Conservation (phyloP, 202 grass and related monocot genomes). For the Bolboschoenoplectus hybrid region DNA sequence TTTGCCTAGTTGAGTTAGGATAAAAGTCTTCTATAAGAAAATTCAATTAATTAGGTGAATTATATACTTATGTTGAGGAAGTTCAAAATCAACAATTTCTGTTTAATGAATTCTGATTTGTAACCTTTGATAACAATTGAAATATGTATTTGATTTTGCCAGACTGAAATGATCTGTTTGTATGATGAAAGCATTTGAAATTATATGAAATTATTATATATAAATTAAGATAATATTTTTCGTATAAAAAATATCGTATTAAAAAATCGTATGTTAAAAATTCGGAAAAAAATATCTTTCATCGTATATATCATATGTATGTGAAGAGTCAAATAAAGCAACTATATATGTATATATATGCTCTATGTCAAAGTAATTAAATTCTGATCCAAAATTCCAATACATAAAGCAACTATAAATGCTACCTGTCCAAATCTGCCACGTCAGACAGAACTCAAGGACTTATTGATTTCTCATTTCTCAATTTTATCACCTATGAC, state of each 20-base stretch:
- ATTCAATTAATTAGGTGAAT: neutral
- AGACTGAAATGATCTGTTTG: no score
- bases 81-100: neutral
- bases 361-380: neutral
- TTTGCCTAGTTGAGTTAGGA: neutral
- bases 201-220: no score
- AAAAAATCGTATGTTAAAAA: no score
- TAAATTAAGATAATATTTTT: no score
- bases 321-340: no score
- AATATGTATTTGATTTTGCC: no score
- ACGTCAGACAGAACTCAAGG: neutral
- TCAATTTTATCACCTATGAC: constrained; percentile 15
- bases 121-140: neutral
- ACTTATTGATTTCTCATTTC: neutral
- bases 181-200: no score
- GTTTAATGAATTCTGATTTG: neutral
- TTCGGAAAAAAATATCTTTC: no score
- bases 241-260: no score
- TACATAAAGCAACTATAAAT: neutral
- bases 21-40: neutral
- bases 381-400: neutral
- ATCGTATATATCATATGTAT: no score
- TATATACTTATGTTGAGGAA: neutral
- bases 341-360: neutral
- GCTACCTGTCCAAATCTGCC: neutral